These are phyloP conservation scores for Trypanosoma congolense DNA, from an alignment of 208 protist genomes.

Conservation along the genomic window DNA sequence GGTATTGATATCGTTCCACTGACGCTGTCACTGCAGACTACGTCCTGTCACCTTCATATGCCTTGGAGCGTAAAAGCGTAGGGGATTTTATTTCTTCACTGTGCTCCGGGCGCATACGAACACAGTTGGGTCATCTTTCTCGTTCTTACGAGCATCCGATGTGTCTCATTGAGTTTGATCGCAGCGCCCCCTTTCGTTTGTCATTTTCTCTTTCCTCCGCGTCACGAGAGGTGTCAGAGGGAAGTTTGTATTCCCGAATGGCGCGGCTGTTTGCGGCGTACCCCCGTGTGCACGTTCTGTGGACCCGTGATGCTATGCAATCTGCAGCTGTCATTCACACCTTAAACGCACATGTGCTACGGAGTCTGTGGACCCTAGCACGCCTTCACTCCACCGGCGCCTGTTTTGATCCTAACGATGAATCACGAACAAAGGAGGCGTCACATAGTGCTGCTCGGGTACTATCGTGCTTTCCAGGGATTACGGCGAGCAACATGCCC, in stretches of 20 bases:
- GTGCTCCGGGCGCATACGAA: slow-evolving; percentile 52
- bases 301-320: slow-evolving; percentile 70
- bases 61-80: slow-evolving; percentile 80
- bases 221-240: not conserved
- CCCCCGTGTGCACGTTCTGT: slow-evolving; percentile 61
- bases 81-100: slow-evolving; percentile 70
- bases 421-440: slow-evolving; percentile 25
- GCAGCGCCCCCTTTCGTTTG: slow-evolving; percentile 52
- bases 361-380: slow-evolving; percentile 53
- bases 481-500: slow-evolving; percentile 49
- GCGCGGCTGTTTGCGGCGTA: slow-evolving; percentile 52
- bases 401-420: slow-evolving; percentile 24
- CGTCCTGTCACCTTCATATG: slow-evolving; percentile 69
- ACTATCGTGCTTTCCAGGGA: slow-evolving; percentile 68
- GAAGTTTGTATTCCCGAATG: slow-evolving; percentile 45
- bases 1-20: slow-evolving; percentile 79
- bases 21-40: slow-evolving; percentile 79
- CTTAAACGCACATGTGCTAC: slow-evolving; percentile 57
- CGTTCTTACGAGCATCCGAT: slow-evolving; percentile 57
- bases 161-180: slow-evolving; percentile 76
- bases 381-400: slow-evolving; percentile 46
- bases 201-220: slow-evolving; percentile 12
- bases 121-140: slow-evolving; percentile 64
- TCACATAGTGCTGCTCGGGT: slow-evolving; percentile 67
- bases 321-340: slow-evolving; percentile 60